Evolutionary conservation across 2,329 filamentous ascomycete species (phyloP).

Genomic region (Colletotrichum melonis): DNA sequence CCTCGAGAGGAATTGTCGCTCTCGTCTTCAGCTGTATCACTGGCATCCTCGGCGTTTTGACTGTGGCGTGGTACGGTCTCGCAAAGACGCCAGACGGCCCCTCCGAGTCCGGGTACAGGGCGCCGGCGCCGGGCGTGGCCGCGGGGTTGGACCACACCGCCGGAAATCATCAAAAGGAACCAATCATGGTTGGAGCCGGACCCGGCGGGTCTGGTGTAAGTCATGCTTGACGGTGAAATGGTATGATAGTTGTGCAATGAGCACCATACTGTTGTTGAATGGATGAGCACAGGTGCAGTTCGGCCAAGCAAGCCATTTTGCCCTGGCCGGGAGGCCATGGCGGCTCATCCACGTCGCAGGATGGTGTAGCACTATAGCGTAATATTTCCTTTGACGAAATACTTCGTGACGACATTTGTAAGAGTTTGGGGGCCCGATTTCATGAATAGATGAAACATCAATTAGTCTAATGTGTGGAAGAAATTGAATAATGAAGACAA

Average conservation of each 20-base stretch:
- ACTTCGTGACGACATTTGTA: background rate
- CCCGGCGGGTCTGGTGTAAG: background rate
- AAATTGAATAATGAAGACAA: background rate
- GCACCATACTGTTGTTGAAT: background rate
- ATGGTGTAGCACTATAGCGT: background rate
- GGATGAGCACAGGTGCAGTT: background rate
- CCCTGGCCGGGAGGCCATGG: too few relatives aligned
- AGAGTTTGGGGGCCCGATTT: background rate
- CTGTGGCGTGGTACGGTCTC: conserved; percentile 76
- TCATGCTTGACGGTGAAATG: background rate
- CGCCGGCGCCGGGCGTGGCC: background rate
- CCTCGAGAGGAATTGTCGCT: conserved; percentile 76
- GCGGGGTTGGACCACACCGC: background rate
- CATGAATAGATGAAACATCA: background rate
- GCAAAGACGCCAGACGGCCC: conserved; percentile 37
- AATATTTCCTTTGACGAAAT: background rate
- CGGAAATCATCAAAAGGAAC: conserved; percentile 2
- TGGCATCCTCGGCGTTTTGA: conserved; percentile 75
- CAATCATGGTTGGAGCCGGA: conserved; percentile 7
- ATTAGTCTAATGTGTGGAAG: conserved; percentile 27
- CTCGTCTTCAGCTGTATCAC: conserved; percentile 77
- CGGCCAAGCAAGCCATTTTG: background rate
- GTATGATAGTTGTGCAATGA: background rate
- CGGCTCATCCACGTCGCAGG: background rate
- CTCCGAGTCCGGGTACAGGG: background rate